Conservation (phyloP, 2,329 filamentous ascomycete genomes). For the Ophiostoma novo-ulmi region DNA sequence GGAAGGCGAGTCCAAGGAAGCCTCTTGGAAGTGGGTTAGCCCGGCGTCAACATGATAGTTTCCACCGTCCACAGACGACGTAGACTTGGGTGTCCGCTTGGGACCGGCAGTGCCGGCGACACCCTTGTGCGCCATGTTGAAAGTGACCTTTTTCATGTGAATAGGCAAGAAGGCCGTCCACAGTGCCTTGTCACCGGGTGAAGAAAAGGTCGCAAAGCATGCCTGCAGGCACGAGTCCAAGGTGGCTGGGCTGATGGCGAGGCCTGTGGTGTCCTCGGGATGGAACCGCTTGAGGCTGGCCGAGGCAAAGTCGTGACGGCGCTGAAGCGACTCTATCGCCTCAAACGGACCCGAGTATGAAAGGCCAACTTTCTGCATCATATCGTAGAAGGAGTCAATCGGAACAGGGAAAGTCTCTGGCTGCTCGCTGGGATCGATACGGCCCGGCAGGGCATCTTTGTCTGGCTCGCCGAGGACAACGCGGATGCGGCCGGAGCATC, state of each 20-base stretch:
- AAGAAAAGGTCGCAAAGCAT: slow-evolving; percentile 40
- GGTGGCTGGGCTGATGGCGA: slow-evolving; percentile 39
- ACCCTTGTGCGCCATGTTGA: slow-evolving; percentile 34
- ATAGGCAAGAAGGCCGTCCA: slow-evolving; percentile 42
- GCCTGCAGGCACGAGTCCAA: slow-evolving; percentile 42
- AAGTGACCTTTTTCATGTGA: slow-evolving; percentile 35
- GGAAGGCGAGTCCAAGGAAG: slow-evolving; percentile 29
- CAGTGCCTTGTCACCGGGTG: slow-evolving; percentile 39
- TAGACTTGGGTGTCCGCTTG: not conserved
- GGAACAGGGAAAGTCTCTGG: slow-evolving; percentile 35
- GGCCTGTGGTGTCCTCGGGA: slow-evolving; percentile 35
- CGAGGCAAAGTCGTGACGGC: slow-evolving; percentile 37
- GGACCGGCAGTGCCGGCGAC: not conserved
- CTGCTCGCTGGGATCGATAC: slow-evolving; percentile 19
- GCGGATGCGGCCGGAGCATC: slow-evolving; percentile 35
- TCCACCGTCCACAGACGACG: slow-evolving; percentile 24
- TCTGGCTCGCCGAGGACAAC: slow-evolving; percentile 34
- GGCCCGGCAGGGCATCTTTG: slow-evolving; percentile 31
- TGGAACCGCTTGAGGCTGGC: slow-evolving; percentile 35
- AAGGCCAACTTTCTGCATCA: slow-evolving; percentile 40
- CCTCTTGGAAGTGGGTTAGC: slow-evolving; percentile 31
- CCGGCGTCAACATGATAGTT: slow-evolving; percentile 32
- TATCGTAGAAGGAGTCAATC: slow-evolving; percentile 38
- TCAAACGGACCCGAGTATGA: slow-evolving; percentile 39
- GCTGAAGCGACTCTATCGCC: slow-evolving; percentile 34